Evolutionary conservation across 75 land plant species (phyloP).

Genomic region (Picea sitchensis): DNA sequence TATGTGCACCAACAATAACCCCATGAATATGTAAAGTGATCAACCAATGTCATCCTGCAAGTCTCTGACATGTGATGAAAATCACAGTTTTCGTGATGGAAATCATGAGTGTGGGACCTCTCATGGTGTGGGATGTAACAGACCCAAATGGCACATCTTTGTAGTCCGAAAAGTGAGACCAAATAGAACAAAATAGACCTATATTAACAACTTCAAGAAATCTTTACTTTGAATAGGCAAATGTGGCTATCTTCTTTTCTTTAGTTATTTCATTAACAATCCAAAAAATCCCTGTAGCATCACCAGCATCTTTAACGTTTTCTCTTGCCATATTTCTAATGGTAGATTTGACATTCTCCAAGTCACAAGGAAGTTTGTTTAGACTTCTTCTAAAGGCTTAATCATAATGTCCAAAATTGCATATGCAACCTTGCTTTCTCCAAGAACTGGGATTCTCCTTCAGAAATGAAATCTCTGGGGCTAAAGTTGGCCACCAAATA

Average conservation of each 20-base stretch:
- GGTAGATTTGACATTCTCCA: not conserved
- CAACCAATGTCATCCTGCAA: too few species aligned
- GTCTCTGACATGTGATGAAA: too few species aligned
- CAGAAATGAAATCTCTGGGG: not conserved
- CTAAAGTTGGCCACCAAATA: not conserved
- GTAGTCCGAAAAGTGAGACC: not conserved
- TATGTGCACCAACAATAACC: too few species aligned
- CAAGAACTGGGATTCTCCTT: not conserved
- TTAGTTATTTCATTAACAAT: not conserved
- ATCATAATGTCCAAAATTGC: not conserved
- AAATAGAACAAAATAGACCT: not conserved
- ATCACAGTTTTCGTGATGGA: too few species aligned
- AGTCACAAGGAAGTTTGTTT: not conserved
- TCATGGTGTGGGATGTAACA: too few species aligned
- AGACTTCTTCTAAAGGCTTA: not conserved
- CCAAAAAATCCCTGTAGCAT: not conserved
- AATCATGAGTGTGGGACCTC: too few species aligned
- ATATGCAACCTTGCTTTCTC: not conserved
- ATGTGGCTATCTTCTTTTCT: not conserved
- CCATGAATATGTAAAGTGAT: too few species aligned
- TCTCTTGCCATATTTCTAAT: not conserved
- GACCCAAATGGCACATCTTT: not conserved
- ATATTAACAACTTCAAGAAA: not conserved
- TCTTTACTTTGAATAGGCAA: not conserved
- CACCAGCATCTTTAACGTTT: not conserved